Evolutionary conservation across 768 basidiomycete species (phyloP).

Genomic region (Hygrocybe coccinea): DNA sequence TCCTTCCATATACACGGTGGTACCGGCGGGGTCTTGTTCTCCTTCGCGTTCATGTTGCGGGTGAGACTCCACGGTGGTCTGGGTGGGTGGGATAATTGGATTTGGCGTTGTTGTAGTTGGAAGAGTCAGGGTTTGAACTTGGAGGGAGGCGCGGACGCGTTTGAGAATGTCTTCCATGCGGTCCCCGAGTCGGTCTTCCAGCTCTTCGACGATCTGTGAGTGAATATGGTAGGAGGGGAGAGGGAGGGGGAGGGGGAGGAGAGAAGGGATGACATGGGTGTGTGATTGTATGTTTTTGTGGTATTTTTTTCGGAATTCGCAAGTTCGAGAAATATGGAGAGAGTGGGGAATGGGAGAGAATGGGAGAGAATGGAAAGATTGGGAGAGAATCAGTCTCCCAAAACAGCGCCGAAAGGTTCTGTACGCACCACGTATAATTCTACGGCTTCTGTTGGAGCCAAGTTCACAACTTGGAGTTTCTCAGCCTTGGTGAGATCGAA

Average conservation of each 20-base stretch:
- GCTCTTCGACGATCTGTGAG: constrained; percentile 86
- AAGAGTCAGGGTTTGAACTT: not conserved
- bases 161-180: constrained; percentile 62
- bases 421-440: constrained; percentile 82
- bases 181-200: constrained; percentile 75
- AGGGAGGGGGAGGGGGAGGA: not conserved
- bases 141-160: constrained; percentile 46
- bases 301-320: too few relatives aligned
- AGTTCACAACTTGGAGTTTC: constrained; percentile 88
- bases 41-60: too few relatives aligned
- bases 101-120: constrained; percentile 1
- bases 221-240: not conserved
- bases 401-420: too few relatives aligned
- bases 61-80: too few relatives aligned
- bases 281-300: too few relatives aligned
- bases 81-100: too few relatives aligned
- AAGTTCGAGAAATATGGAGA: too few relatives aligned
- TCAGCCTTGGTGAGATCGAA: constrained; percentile 84
- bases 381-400: too few relatives aligned
- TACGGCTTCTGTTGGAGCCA: constrained; percentile 75
- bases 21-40: too few relatives aligned
- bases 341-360: too few relatives aligned
- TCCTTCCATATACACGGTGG: constrained; percentile 22
- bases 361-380: too few relatives aligned
- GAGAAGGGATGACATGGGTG: too few relatives aligned